phyloP scores from a whole-genome alignment of 148 eudicot genomes.

The Fagopyrum esculentum region DNA sequence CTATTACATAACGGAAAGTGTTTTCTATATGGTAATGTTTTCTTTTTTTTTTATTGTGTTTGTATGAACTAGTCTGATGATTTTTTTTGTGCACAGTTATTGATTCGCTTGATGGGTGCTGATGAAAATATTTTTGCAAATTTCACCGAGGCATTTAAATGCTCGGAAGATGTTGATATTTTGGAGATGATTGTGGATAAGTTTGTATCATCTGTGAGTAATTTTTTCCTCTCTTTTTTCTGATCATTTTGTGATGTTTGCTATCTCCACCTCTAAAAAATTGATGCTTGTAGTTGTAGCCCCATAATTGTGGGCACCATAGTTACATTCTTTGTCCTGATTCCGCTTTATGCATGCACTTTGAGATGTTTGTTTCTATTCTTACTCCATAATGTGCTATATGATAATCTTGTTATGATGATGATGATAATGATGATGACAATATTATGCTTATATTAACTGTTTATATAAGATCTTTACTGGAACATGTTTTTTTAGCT shows the following conservation, averaged over 20 bases:
- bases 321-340: not conserved
- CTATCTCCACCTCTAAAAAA: not conserved
- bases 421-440: not conserved
- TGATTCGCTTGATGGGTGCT: slow-evolving; percentile 91
- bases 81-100: slow-evolving; percentile 40
- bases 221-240: not conserved
- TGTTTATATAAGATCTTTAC: not conserved
- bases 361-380: slow-evolving; percentile 2
- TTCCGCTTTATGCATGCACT: not conserved
- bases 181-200: slow-evolving; percentile 92
- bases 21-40: not conserved
- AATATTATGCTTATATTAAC: not conserved
- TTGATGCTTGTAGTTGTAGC: not conserved
- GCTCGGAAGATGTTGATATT: slow-evolving; percentile 88
- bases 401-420: not conserved
- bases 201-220: slow-evolving; percentile 88
- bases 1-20: not conserved
- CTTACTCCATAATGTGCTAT: not conserved
- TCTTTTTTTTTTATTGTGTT: not conserved
- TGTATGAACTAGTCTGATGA: slow-evolving; percentile 6
- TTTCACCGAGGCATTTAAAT: slow-evolving; percentile 63
- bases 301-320: not conserved
- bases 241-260: not conserved
- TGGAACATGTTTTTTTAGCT: not conserved
- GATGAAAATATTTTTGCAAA: slow-evolving; percentile 83